Base-by-base conservation (phyloP, 441 rosid genomes). In the Brassica hybrid region DNA sequence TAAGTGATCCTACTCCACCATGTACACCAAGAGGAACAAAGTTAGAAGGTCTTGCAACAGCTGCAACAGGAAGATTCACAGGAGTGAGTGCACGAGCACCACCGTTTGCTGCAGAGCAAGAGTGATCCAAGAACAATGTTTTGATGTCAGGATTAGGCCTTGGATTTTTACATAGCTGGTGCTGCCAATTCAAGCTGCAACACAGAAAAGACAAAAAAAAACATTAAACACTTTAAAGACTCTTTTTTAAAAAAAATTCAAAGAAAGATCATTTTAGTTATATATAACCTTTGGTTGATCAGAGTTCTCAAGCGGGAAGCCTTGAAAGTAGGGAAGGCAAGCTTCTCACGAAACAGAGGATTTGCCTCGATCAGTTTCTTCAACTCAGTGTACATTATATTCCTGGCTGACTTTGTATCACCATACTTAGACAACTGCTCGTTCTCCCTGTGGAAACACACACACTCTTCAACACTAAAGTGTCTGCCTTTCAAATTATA, bases 111-210 rank as follows among this genome's bases (percentile, higher is more conserved):
- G 96, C 89, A 7, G 90, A 43, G 62, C 98, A 95, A 60, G 91
- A 59, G 71, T 95, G 99, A 78, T 95, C 98, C 66, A 84, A 88
- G 82, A 95, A 95, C 77, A 95, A 68, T 60, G 99, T 95, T 82
- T 91, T 92, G 61, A 93, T 95, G 76, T 95, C 98, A 50, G 99
- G 98, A 74, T 95, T 95, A 64, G 96, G 81, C 88, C 97, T 90
- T 6, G 96, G 98, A 60, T 91, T 93, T 89, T 95, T 90, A 79
- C 99, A 95, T 32, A 95, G 87, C 84, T 93, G 97, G 79, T 94
- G 98, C 90, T 94, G 99, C 99, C 99, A 93, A 74, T 93, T 93
- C 86, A 94, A 88, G 76, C 99, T 94, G 91, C 66, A 83, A 78
- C 54, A 77, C 30, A 21, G 23, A 21, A 21, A 21, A 21, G 23